These are phyloP conservation scores for Eutrema heterophyllum DNA, from an alignment of 345 rosid genomes.

Conservation along the genomic window DNA sequence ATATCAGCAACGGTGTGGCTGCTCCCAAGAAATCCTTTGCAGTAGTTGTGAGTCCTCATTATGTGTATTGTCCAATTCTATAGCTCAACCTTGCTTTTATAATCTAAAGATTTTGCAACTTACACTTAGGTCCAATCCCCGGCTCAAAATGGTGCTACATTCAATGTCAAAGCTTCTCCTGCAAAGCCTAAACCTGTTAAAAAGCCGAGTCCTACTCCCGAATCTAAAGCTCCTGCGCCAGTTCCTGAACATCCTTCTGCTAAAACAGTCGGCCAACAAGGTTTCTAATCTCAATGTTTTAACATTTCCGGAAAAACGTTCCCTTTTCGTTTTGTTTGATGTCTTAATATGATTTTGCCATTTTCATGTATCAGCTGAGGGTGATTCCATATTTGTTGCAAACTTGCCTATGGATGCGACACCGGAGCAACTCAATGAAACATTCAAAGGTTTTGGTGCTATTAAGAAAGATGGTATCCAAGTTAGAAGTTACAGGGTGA, in stretches of 20 bases:
- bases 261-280: not conserved
- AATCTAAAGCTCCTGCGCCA: constrained; percentile 7
- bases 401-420: constrained; percentile 37
- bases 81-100: not conserved
- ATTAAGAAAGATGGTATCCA: constrained; percentile 29
- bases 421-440: constrained; percentile 29
- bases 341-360: not conserved
- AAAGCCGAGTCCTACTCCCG: not conserved
- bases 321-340: not conserved
- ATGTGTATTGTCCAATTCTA: not conserved
- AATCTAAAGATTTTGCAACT: not conserved
- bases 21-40: constrained; percentile 32
- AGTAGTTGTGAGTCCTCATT: constrained; percentile 21
- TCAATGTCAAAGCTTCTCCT: constrained; percentile 26
- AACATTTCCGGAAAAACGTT: not conserved
- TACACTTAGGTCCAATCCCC: constrained; percentile 22
- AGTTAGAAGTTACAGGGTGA: constrained; percentile 35
- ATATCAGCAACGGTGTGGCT: not conserved
- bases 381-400: constrained; percentile 28
- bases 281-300: constrained; percentile 1
- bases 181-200: constrained; percentile 26
- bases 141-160: constrained; percentile 17
- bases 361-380: constrained; percentile 3
- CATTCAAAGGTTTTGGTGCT: constrained; percentile 27
- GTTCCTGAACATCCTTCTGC: constrained; percentile 14